A percentile compares a stretch with the other conserved stretches of the same genome.
Conservation (phyloP, 2,329 filamentous ascomycete species). For the Ascochyta pisi region DNA sequence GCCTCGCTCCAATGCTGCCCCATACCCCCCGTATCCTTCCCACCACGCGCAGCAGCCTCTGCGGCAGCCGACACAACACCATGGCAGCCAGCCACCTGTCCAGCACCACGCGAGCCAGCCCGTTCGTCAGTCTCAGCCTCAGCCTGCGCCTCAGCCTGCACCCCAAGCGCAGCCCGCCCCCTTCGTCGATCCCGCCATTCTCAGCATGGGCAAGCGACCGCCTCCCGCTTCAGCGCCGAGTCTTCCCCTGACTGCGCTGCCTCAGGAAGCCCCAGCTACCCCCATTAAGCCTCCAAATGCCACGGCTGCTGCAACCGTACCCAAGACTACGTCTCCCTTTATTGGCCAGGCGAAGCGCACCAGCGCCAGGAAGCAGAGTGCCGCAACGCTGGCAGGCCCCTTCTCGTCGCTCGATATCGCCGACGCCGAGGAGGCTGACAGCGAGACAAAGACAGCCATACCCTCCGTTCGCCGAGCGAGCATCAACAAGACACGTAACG, state of each 20-base stretch:
- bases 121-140: slow-evolving; percentile 27
- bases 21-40: slow-evolving; percentile 32
- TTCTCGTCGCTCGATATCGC: slow-evolving; percentile 51
- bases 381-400: slow-evolving; percentile 49
- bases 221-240: slow-evolving; percentile 5
- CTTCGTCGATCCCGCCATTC: slow-evolving; percentile 83
- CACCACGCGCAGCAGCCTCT: slow-evolving; percentile 18
- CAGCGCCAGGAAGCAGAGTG: slow-evolving; percentile 44
- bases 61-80: slow-evolving; percentile 16
- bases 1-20: slow-evolving; percentile 23
- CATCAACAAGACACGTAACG: slow-evolving; percentile 50
- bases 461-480: slow-evolving; percentile 42
- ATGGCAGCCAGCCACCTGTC: slow-evolving; percentile 21
- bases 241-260: slow-evolving; percentile 30
- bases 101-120: slow-evolving; percentile 10
- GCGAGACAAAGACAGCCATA: slow-evolving; percentile 39
- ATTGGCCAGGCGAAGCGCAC: slow-evolving; percentile 40
- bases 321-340: slow-evolving; percentile 49
- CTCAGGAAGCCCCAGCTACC: slow-evolving; percentile 51
- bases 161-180: slow-evolving; percentile 44
- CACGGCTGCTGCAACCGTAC: slow-evolving; percentile 43
- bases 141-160: slow-evolving; percentile 32
- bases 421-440: slow-evolving; percentile 49
- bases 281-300: slow-evolving; percentile 51
- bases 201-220: slow-evolving; percentile 65